Percentiles rank a stretch among this genome's conserved stretches.
phyloP scores from a whole-genome alignment of 495 filamentous ascomycete species.

The Hypoxylon subgilvum region DNA sequence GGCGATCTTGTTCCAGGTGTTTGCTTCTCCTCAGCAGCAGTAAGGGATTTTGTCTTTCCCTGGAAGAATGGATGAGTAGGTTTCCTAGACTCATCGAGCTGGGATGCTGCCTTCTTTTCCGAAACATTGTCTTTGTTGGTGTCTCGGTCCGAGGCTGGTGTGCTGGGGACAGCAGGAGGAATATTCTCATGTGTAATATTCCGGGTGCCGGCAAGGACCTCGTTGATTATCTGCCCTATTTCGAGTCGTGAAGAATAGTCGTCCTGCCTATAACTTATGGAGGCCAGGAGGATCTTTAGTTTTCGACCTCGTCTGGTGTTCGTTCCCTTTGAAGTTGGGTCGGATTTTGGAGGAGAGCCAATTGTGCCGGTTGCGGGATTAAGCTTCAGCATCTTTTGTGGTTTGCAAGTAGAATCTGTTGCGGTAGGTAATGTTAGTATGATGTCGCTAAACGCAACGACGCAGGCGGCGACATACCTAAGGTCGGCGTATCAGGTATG shows the following conservation, averaged over 20 bases:
- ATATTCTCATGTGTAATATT: constrained; percentile 9
- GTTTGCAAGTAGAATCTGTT: constrained; percentile 37
- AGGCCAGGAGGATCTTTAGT: constrained; percentile 34
- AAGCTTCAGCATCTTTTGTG: constrained; percentile 54
- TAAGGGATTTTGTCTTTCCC: constrained; percentile 44
- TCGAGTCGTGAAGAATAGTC: constrained; percentile 41
- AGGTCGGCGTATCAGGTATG: neutral
- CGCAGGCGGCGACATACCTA: constrained; percentile 1
- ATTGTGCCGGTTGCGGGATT: constrained; percentile 61
- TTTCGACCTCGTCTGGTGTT: constrained; percentile 26
- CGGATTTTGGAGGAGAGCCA: constrained; percentile 55
- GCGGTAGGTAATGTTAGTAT: constrained; percentile 2
- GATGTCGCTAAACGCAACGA: neutral
- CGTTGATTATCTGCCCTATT: constrained; percentile 45
- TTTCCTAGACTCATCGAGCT: constrained; percentile 51
- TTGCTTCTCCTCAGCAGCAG: constrained; percentile 21
- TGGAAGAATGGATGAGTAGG: constrained; percentile 83
- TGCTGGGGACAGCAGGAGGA: neutral
- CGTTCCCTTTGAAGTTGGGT: constrained; percentile 1
- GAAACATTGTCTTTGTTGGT: neutral
- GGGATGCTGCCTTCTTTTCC: constrained; percentile 33
- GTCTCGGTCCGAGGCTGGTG: constrained; percentile 19
- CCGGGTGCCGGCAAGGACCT: constrained; percentile 37
- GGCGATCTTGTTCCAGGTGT: constrained; percentile 17
- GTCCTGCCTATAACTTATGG: constrained; percentile 46